These are phyloP conservation scores for Breynia disticha DNA, from an alignment of 441 rosid species.

Conservation along the genomic window DNA sequence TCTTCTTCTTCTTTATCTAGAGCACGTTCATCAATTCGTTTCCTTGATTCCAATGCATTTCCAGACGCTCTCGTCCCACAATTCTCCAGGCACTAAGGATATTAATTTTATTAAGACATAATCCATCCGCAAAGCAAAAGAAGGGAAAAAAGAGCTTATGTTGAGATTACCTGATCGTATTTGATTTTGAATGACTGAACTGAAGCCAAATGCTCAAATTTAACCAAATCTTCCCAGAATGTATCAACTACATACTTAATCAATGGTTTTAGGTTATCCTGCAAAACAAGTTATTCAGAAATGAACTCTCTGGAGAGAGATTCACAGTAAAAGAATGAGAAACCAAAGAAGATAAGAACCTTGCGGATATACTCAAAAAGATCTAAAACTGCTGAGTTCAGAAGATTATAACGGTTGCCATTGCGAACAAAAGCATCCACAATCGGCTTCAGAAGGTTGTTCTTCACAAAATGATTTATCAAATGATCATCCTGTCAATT, in stretches of 20 bases:
- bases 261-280: conserved; percentile 79
- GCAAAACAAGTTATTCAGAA: conserved; percentile 23
- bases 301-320: conserved; percentile 7
- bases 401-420: conserved; percentile 83
- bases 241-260: conserved; percentile 72
- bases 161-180: conserved; percentile 78
- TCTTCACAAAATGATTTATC: conserved; percentile 69
- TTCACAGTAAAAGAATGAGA: conserved; percentile 9
- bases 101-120: not conserved
- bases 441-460: conserved; percentile 75
- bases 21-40: conserved; percentile 78
- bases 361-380: conserved; percentile 87
- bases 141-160: not conserved
- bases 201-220: conserved; percentile 65
- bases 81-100: conserved; percentile 70
- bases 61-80: conserved; percentile 45
- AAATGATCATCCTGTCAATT: conserved; percentile 73
- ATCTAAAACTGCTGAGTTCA: conserved; percentile 87
- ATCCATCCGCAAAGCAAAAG: conserved; percentile 6
- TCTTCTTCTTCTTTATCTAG: conserved; percentile 96
- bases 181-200: conserved; percentile 71
- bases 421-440: conserved; percentile 81
- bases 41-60: conserved; percentile 51
- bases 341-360: conserved; percentile 35
- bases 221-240: conserved; percentile 78